Conservation (phyloP, 306 rosid species). For the Prunus padus region DNA sequence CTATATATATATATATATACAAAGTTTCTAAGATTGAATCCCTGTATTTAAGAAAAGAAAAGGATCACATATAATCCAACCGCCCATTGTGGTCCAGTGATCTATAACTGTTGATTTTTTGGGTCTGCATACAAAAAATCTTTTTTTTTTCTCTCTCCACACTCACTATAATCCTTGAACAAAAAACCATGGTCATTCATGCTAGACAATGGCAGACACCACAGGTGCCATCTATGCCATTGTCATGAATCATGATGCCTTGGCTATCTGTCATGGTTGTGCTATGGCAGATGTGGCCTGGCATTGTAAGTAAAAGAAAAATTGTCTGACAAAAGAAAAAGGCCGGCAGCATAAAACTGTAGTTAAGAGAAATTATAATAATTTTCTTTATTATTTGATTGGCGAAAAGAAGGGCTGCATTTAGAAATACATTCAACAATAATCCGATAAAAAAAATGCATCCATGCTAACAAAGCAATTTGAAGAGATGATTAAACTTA, state of each 20-base stretch:
- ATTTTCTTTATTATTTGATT: neutral
- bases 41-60: too few species aligned
- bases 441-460: neutral
- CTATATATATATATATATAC: too few species aligned
- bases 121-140: too few species aligned
- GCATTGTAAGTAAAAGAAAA: neutral
- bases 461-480: neutral
- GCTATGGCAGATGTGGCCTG: neutral
- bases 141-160: neutral
- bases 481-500: constrained; percentile 34
- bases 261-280: neutral
- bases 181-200: neutral
- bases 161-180: neutral
- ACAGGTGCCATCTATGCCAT: neutral
- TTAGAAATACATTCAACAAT: neutral
- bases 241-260: neutral
- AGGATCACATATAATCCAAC: too few species aligned
- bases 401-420: neutral
- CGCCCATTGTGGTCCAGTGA: too few species aligned
- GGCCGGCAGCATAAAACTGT: neutral
- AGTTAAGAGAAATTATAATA: neutral
- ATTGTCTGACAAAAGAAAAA: neutral
- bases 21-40: too few species aligned
- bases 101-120: too few species aligned
- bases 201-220: neutral